Percentiles rank a stretch among this genome's conserved stretches.
Conservation (phyloP, 768 basidiomycete genomes). For the Panus rudis region DNA sequence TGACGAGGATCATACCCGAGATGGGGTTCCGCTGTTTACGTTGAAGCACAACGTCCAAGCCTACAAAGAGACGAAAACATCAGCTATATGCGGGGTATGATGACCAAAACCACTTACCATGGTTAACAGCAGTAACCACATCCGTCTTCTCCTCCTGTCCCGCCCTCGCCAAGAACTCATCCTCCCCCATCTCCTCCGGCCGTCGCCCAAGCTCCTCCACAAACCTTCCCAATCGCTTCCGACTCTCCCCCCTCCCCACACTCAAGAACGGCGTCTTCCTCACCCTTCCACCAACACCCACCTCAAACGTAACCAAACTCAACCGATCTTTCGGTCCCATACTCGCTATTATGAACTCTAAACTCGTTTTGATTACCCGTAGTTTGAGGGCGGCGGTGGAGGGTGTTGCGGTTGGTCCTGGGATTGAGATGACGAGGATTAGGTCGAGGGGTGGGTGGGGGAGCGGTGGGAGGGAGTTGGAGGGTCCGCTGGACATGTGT, state of each 20-base stretch:
- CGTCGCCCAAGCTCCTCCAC: conserved; percentile 58
- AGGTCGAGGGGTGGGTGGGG: conserved; percentile 87
- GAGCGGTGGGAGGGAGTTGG: conserved; percentile 74
- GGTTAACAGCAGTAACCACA: conserved; percentile 97
- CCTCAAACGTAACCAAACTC: conserved; percentile 89
- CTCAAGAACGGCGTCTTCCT: conserved; percentile 92
- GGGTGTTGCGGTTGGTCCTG: conserved; percentile 60
- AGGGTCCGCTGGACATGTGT: conserved; percentile 65
- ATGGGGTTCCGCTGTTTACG: conserved; percentile 87
- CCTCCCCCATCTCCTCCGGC: conserved; percentile 33
- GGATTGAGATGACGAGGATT: conserved; percentile 85
- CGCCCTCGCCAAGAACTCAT: conserved; percentile 60
- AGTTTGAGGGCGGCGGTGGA: conserved; percentile 82
- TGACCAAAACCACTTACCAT: conserved; percentile 41
- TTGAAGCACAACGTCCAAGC: conserved; percentile 90
- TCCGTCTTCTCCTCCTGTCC: conserved; percentile 92
- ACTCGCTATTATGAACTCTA: conserved; percentile 80
- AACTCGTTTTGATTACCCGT: conserved; percentile 80
- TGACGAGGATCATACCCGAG: conserved; percentile 88
- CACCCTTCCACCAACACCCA: conserved; percentile 74
- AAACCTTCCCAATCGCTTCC: conserved; percentile 65
- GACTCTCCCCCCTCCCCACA: conserved; percentile 61
- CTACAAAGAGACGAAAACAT: conserved; percentile 30
- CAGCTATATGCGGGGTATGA: background rate
- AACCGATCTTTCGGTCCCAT: conserved; percentile 75